A percentile compares a stretch with the other conserved stretches of the same genome.
phyloP scores from a whole-genome alignment of 495 filamentous ascomycete genomes.

The Penicillium chermesinum region DNA sequence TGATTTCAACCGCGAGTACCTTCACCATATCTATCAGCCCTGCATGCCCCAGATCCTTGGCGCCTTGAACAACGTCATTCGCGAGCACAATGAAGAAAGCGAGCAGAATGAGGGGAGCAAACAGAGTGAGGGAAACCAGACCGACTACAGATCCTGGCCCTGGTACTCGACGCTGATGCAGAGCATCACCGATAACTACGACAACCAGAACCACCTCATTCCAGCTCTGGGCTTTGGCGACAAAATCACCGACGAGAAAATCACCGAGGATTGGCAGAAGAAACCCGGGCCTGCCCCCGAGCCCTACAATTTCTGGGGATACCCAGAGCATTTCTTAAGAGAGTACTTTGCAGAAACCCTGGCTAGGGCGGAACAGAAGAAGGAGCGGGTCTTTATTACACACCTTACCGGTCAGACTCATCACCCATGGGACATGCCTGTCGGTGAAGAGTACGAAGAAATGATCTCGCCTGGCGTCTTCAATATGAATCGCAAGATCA shows the following conservation, averaged over 20 bases:
- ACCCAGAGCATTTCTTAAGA: slow-evolving; percentile 33
- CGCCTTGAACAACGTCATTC: slow-evolving; percentile 26
- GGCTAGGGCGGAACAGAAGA: slow-evolving; percentile 25
- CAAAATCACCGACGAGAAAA: slow-evolving; percentile 22
- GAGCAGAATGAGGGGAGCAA: no score
- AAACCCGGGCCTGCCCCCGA: slow-evolving; percentile 13
- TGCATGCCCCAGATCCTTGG: slow-evolving; percentile 38
- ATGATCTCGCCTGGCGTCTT: slow-evolving; percentile 20
- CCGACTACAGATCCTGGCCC: slow-evolving; percentile 24
- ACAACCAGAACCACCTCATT: slow-evolving; percentile 21
- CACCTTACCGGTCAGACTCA: slow-evolving; percentile 42
- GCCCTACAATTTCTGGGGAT: slow-evolving; percentile 40
- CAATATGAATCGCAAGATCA: slow-evolving; percentile 18
- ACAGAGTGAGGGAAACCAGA: slow-evolving; percentile 10
- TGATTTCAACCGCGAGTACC: slow-evolving; percentile 37
- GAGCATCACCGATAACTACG: slow-evolving; percentile 26
- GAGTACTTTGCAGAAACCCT: slow-evolving; percentile 35
- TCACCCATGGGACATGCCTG: slow-evolving; percentile 37
- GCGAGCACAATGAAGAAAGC: no score
- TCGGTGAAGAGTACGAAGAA: slow-evolving; percentile 24
- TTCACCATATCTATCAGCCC: slow-evolving; percentile 39
- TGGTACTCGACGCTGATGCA: slow-evolving; percentile 29
- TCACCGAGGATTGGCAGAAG: slow-evolving; percentile 26
- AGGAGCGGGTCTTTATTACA: slow-evolving; percentile 37
- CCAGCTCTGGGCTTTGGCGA: slow-evolving; percentile 30